Conservation (phyloP, 176 grass and related monocot genomes). For the Metroxylon sagu region DNA sequence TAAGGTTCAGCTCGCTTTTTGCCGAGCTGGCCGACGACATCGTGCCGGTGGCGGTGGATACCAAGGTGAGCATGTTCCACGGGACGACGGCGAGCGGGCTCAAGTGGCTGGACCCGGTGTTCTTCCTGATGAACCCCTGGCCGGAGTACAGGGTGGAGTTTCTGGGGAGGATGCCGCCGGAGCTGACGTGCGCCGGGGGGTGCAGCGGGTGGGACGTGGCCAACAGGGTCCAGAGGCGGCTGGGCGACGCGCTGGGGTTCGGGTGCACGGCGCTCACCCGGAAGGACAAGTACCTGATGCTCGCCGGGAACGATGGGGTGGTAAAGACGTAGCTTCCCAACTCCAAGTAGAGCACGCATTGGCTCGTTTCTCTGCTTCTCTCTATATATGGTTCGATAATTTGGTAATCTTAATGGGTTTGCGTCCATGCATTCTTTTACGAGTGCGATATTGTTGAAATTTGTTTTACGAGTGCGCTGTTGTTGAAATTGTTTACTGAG, state of each 20-base stretch:
- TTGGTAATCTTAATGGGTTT: too few relatives aligned
- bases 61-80: slow-evolving; percentile 40
- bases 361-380: too few relatives aligned
- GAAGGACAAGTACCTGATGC: slow-evolving; percentile 84
- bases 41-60: slow-evolving; percentile 73
- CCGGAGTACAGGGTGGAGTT: slow-evolving; percentile 59
- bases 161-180: slow-evolving; percentile 38
- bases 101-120: slow-evolving; percentile 80
- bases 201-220: slow-evolving; percentile 54
- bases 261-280: slow-evolving; percentile 58
- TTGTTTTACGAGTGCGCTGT: too few relatives aligned
- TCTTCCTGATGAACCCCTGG: slow-evolving; percentile 58
- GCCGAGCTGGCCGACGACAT: slow-evolving; percentile 82
- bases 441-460: too few relatives aligned
- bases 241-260: slow-evolving; percentile 61
- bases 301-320: slow-evolving; percentile 80
- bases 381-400: too few relatives aligned
- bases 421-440: too few relatives aligned
- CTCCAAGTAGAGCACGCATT: too few relatives aligned
- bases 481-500: too few relatives aligned
- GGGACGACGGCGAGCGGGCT: slow-evolving; percentile 78
- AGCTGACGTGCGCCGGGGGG: slow-evolving; percentile 43
- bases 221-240: slow-evolving; percentile 57
- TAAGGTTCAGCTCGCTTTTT: slow-evolving; percentile 85
- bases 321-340: slow-evolving; percentile 1